Percentiles rank a stretch among this genome's conserved stretches.
phyloP scores from a whole-genome alignment of 2,329 filamentous ascomycete species.

The Colletotrichum agaves region DNA sequence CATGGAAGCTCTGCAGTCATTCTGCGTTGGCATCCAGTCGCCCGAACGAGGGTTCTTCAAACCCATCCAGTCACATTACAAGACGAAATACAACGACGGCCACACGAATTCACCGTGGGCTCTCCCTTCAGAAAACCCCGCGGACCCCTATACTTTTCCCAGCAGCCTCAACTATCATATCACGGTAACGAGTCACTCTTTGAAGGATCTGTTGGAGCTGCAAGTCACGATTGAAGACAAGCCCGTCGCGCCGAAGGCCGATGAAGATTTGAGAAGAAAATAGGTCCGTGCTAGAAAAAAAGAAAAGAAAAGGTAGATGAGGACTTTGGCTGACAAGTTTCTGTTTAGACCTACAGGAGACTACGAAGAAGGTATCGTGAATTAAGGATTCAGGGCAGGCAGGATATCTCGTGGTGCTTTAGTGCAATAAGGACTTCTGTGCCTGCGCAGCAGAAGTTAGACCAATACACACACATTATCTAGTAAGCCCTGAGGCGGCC shows the following conservation, averaged over 20 bases:
- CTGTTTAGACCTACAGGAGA: too few species aligned
- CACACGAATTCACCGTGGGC: conserved; percentile 8
- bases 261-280: not conserved
- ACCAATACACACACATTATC: too few species aligned
- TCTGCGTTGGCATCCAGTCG: conserved; percentile 31
- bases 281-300: not conserved
- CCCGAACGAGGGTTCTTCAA: conserved; percentile 30
- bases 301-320: not conserved
- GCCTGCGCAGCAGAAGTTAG: too few species aligned
- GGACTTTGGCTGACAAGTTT: too few species aligned
- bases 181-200: not conserved
- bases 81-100: conserved; percentile 31
- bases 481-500: too few species aligned
- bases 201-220: conserved; percentile 25
- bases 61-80: conserved; percentile 27
- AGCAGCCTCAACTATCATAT: conserved; percentile 25
- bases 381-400: too few species aligned
- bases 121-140: conserved; percentile 12
- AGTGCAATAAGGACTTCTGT: too few species aligned
- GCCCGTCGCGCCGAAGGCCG: not conserved
- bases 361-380: too few species aligned
- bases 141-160: conserved; percentile 20
- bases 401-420: too few species aligned
- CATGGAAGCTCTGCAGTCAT: conserved; percentile 28
- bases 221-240: conserved; percentile 13